Base-by-base conservation (phyloP, 331 rosid species). In the Acacia pycnantha region DNA sequence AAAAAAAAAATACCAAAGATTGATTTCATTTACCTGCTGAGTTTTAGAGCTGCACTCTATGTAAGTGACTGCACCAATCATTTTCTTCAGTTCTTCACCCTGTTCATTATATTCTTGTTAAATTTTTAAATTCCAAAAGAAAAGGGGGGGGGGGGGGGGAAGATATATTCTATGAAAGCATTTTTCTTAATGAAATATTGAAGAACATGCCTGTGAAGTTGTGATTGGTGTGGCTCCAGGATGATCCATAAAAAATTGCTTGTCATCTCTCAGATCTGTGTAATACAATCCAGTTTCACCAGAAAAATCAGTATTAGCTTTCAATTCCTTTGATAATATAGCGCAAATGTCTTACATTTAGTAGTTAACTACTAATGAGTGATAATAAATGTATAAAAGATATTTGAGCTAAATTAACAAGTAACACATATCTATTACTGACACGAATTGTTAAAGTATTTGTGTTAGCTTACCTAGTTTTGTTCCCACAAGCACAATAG, bases 41-140 rank as follows among this genome's bases (percentile, higher is more conserved):
- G 97, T 92, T 89, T 94, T 94, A 44, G 98, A 94, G 85, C 98
- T 94, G 85, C 97, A 94, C 66, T 94, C 98, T 68, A 92, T 76
- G 76, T 92, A 94, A 47, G 84, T 84, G 54, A 90, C 90, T 50
- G 97, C 97, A 40, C 98, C 96, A 58, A 92, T 92, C 80, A 84
- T 82, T 85, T 91, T 94, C 94, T 85, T 94, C 86, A 94, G 79
- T 11, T 92, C 98, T 83, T 94, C 98, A 61, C 98, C 97, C 97
- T 94, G 88, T 78, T 76, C 77, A 82, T 43, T 79, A 70, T 19
- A 59, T 56, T 46, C 77, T 66, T 29, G 74, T 77, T 68, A 73
- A 70, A 46, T 53, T 14, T 54, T 54, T 54, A 54, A 6, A 51
- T 21, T 54, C 54, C 56, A 50, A 11, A 11, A 15, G 0, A 35